Base-by-base conservation (phyloP, 768 basidiomycete genomes). In the Tricholoma matsutake region DNA sequence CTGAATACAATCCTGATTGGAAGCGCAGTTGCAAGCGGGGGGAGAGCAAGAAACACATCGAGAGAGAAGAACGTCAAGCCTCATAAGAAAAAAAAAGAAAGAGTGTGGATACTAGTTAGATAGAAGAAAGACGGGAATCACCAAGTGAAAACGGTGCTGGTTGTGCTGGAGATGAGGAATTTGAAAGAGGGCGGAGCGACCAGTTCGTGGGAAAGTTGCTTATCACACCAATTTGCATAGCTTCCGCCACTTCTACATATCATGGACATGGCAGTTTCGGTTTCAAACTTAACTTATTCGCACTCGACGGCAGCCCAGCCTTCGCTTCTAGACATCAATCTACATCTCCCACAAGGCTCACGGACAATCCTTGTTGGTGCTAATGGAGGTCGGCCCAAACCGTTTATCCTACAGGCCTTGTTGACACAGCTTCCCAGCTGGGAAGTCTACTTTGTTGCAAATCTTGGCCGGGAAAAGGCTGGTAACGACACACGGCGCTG, bases 401-500 rank as follows among this genome's bases (percentile, higher is more conserved):
- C 57, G 31, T 37, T 64, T 45, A 41, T 54, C 32, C 31, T 58
- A 31, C 29, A 37, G 61, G 59, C 57, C 18, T 60, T 29, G 54
- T 60, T 58, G 58, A 69, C 54, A 65, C 65, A 16, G 34, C 57
- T 31, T 56, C 54, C 25, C 65, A 90, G 90, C 93, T 55, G 96
- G 96, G 8, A 98, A 99, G 75, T 96, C 94, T n/a, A 98, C 96
- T 4, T 79, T 99, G 11, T 81, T 99, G 16, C 92, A 96, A 69
- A 89, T 98, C 59, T 82, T 98, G 6, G 96, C 96, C 0, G 96
- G 96, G 7, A 98, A 96, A 73, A 83, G 88, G 34, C 84, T 98
- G 64, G 85, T 94, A 41, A 84, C 67, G 51, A 65, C 70, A 10
- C 56, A 66, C 41, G 73, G 70, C 73, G 80, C 89, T 10, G 81